Evolutionary conservation across 192 early-diverging fungal species (phyloP).

Genomic region (Anaeromyces robustus): DNA sequence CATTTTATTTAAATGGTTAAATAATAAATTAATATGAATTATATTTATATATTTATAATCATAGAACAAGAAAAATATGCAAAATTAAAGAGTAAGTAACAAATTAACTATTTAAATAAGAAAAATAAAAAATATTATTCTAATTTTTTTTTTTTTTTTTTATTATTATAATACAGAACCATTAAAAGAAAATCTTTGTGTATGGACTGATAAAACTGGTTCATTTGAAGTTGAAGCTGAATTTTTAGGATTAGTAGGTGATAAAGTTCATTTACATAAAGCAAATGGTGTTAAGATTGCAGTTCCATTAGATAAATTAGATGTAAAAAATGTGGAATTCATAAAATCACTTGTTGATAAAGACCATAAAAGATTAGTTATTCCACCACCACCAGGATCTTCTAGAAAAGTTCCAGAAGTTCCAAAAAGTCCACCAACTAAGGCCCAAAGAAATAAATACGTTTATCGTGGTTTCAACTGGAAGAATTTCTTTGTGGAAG

Average conservation of each 20-base stretch:
- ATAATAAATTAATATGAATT: not conserved
- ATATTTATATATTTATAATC: not conserved
- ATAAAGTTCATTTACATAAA: conserved; percentile 85
- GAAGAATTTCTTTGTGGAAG: not conserved
- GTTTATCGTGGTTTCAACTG: not conserved
- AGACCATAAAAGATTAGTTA: not conserved
- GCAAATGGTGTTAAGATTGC: conserved; percentile 85
- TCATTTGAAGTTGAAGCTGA: conserved; percentile 85
- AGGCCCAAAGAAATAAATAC: not conserved
- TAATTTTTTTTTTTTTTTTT: not conserved
- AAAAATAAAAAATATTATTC: no score
- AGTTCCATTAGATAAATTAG: conserved; percentile 79
- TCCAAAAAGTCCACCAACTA: not conserved
- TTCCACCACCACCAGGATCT: not conserved
- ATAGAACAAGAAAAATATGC: not conserved
- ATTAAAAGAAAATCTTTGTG: conserved; percentile 52
- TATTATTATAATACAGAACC: conserved; percentile 14
- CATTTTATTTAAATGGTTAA: not conserved
- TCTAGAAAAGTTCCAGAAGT: not conserved
- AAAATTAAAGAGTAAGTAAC: not conserved
- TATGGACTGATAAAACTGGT: conserved; percentile 85
- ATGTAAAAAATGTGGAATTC: conserved; percentile 25
- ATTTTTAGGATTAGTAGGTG: conserved; percentile 60
- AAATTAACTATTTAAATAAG: no score
- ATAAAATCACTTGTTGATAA: conserved; percentile 22